Conservation (phyloP, 1,284 basidiomycete genomes). For the Tylopilus sp. region DNA sequence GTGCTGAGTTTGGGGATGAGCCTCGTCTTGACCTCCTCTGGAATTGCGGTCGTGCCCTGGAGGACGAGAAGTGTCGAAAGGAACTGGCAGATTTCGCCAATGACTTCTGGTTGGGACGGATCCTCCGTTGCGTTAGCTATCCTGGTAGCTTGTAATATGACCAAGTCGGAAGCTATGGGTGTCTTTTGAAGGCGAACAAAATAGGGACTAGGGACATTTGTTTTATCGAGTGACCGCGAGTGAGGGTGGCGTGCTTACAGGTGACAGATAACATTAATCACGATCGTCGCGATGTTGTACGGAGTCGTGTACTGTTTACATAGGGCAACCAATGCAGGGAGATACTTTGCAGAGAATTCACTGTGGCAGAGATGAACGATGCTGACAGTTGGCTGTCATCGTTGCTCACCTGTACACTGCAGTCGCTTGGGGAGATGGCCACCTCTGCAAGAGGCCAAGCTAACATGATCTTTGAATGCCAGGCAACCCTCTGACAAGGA, state of each 20-base stretch:
- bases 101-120: slow-evolving; percentile 16
- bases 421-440: slow-evolving; percentile 14
- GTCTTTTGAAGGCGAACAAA: slow-evolving; percentile 40
- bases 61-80: slow-evolving; percentile 40
- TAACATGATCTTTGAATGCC: background rate
- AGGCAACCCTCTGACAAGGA: background rate
- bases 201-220: slow-evolving; percentile 35
- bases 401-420: slow-evolving; percentile 23
- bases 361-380: too few species aligned
- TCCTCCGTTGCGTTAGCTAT: slow-evolving; percentile 26
- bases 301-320: slow-evolving; percentile 29
- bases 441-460: slow-evolving; percentile 27
- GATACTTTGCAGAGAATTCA: slow-evolving; percentile 41
- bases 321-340: slow-evolving; percentile 34
- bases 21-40: slow-evolving; percentile 31
- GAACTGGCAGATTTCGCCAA: slow-evolving; percentile 42
- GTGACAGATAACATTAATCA: slow-evolving; percentile 37
- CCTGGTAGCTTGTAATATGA: slow-evolving; percentile 38
- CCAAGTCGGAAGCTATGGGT: slow-evolving; percentile 33
- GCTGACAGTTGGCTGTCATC: background rate
- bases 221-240: background rate
- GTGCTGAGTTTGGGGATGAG: slow-evolving; percentile 33
- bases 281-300: slow-evolving; percentile 27
- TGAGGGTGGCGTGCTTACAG: slow-evolving; percentile 24
- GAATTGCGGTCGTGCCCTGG: slow-evolving; percentile 35